Evolutionary conservation across 306 rosid species (phyloP), one percentile per base, ranked within the genome.

Genomic region (Sindora glabra): DNA sequence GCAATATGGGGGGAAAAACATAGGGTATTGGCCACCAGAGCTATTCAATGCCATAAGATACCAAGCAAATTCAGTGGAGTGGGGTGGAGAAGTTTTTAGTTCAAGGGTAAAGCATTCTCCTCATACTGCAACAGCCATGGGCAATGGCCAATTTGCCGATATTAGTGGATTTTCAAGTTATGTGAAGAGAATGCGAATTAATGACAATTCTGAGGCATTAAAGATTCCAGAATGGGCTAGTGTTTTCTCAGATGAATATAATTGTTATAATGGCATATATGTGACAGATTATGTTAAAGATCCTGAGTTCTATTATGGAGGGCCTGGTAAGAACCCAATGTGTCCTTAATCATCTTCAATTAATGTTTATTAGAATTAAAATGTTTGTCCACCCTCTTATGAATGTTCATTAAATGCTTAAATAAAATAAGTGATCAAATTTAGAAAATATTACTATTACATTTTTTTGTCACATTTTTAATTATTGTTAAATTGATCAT

Each of bases 71-170:
- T 62, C 81, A 3, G 91, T 81, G 47, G 82, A 84, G 10, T 84
- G 95, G 95, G 86, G 86, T 45, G 92, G 95, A 30, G 91, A 87
- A 74, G 95, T 87, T 15, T 77, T 81, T 33, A 84, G 95, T 63
- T 2, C 77, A 27, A 70, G 17, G 0, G 48, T 75, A 23, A 73
- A 73, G 8, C 68, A 58, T 0, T 47, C 42, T 47, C 92, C 92
- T 27, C 95, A 84, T 60, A 87, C 91, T 2, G 3, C 5, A 72
- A 84, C 95, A 47, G 62, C 36, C 11, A 87, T 84, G 87, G 95
- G 95, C 0, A 75, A 10, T 51, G 92, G 89, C 5, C 12, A 18
- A 3, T 83, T 71, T 74, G 47, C 82, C 13, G 70, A 54, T 26
- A n/a, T n/a, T n/a, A n/a, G n/a, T 4, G n/a, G 3, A 3, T 5